Base-by-base conservation (phyloP, 1,139 yeast genomes). In the Saccharomyces hybrid region DNA sequence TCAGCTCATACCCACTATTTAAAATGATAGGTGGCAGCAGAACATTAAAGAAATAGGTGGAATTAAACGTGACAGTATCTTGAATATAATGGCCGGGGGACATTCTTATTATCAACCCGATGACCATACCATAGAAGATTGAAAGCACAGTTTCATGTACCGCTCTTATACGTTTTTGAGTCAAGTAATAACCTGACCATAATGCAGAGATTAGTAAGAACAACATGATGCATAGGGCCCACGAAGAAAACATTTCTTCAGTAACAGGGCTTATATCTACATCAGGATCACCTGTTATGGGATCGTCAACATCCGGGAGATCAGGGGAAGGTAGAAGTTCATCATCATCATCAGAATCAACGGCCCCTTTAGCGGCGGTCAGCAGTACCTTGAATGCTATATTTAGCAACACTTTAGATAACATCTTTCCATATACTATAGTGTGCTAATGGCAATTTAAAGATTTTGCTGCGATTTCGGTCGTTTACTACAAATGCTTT, bases 61-160 rank as follows among this genome's bases (percentile, higher is more conserved):
- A 88, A 63, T 93, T 91, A 77, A 95, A 95, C 57, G 96, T 90
- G 52, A 95, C 97, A 7, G 96, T 91, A 66, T 91, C 96, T 73
- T 95, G 99, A 62, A 95, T 95, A 69, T 89, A 90, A 70, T 90
- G 98, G 38, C 99, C 99, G 0, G 99, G 99, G 4, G 89, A 80
- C 26, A 91, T 78, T 61, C 99, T 79, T 59, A 95, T 90, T 49
- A 93, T 81, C 49, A 95, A 73, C 0, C 99, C 99, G 30, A 95
- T 96, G 51, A 89, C 78, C 98, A 90, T 91, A 32, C 99, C 99
- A 64, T 93, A 89, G 68, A 93, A 90, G 60, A 95, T 93, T 0
- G 98, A 89, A 52, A 95, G 75, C 49, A 95, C 99, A 0, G 99
- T 93, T 73, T 95, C 99, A 71, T 95, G 99, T 16, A 95, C 83